Base-by-base conservation (phyloP, 2,329 filamentous ascomycete genomes). In the Aureobasidium sp. region DNA sequence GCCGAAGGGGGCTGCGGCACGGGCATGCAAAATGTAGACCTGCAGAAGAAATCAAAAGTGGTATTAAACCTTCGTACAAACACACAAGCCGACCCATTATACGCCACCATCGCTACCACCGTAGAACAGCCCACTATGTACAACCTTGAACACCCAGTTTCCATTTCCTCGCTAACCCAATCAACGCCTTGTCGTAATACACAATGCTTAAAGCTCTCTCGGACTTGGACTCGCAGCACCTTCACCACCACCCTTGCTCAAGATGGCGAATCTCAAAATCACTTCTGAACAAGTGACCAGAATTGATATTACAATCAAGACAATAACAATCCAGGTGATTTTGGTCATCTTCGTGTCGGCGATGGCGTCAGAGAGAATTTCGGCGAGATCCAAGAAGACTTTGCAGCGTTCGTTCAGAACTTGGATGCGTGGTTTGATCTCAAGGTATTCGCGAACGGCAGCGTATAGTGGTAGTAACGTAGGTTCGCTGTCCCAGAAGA, bases 401-500 rank as follows among this genome's bases (percentile, higher is more conserved):
- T 90, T 87, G 73, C 94, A 99, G 59, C 94, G 88, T 76, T 97
- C 94, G 75, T 99, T 99, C 66, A 99, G 87, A 29, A 97, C 92
- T 74, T 95, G 91, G 72, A 96, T 96, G 60, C 94, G 90, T 8
- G 89, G 91, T 70, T 96, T 93, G 73, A 99, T 97, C 72, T 99
- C 94, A 63, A 99, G 87, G 72, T 99, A 99, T 74, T 97, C 94
- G 68, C 94, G 90, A 55, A 97, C 91, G 63, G 92, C 94, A 63
- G 85, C 87, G 78, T 99, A 99, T 32, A 99, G 85, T 0, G 94
- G 94, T 72, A 97, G 91, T 0, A 99, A 82, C 0, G 91, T 97
- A n/a, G 94, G 94, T 72, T 99, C 94, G 13, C 90, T 90, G 73
- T 97, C 92, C 94, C 94, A 99, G 81, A 97, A 96, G 81, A 97